Conservation (phyloP, 73 alveolate genomes). For the Tetrahymena elliotti region DNA sequence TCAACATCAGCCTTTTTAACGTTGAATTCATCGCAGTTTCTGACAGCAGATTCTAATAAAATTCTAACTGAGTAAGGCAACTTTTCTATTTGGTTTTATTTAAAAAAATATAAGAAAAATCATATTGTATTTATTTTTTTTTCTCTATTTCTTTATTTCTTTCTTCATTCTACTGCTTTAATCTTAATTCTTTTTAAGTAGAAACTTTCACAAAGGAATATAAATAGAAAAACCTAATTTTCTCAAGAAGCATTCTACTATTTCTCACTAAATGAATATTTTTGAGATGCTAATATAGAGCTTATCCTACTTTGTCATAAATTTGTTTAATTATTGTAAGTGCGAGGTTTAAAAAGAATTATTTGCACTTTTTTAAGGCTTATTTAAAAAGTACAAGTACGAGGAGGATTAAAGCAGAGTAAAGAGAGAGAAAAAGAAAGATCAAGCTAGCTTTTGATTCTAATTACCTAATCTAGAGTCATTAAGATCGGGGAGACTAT, state of each 20-base stretch:
- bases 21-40: constrained; percentile 75
- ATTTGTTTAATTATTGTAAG: no score
- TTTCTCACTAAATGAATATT: not conserved
- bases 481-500: constrained; percentile 28
- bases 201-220: not conserved
- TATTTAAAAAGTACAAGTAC: not conserved
- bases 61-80: constrained; percentile 71
- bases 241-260: not conserved
- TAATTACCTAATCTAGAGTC: constrained; percentile 27
- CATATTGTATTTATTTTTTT: not conserved
- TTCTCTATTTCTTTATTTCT: not conserved
- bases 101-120: not conserved
- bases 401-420: not conserved
- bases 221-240: not conserved
- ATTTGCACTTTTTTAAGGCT: not conserved
- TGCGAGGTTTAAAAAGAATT: not conserved
- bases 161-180: not conserved
- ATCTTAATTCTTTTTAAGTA: not conserved
- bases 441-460: not conserved
- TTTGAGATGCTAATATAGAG: not conserved
- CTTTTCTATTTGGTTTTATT: not conserved
- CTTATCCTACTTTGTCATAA: not conserved
- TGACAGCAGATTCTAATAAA: constrained; percentile 70
- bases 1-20: constrained; percentile 43
- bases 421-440: not conserved